Conservation (phyloP, 352 stramenopile species). For the Phytophthora foliorum region DNA sequence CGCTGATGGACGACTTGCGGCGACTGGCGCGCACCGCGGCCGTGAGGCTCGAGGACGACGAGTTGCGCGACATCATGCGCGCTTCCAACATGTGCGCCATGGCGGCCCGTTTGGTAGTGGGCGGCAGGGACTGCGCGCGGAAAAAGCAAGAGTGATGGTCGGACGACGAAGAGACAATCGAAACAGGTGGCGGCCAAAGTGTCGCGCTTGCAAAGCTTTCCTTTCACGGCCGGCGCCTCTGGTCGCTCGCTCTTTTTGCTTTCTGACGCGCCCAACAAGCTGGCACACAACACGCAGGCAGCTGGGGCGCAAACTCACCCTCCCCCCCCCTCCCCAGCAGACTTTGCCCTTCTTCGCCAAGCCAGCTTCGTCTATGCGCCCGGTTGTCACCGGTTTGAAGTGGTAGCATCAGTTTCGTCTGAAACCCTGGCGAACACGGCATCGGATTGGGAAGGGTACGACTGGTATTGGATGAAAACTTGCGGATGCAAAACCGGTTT, state of each 20-base stretch:
- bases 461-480: constrained; percentile 10
- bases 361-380: constrained; percentile 13
- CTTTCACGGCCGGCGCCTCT: constrained; percentile 9
- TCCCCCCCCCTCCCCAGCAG: neutral
- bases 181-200: neutral
- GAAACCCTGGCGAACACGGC: neutral
- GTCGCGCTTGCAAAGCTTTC: constrained; percentile 17
- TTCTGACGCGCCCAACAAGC: constrained; percentile 42
- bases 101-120: neutral
- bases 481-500: neutral
- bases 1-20: constrained; percentile 62
- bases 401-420: constrained; percentile 12
- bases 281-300: constrained; percentile 22
- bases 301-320: constrained; percentile 5
- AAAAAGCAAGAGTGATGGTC: constrained; percentile 42
- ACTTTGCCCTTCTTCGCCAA: constrained; percentile 5
- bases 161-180: constrained; percentile 34
- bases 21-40: constrained; percentile 30
- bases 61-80: constrained; percentile 64
- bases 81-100: constrained; percentile 79
- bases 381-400: neutral
- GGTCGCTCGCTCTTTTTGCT: constrained; percentile 46
- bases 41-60: constrained; percentile 41
- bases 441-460: neutral
- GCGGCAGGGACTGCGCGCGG: constrained; percentile 4